phyloP scores from a whole-genome alignment of 768 basidiomycete genomes.

The Naganishia antarctica region DNA sequence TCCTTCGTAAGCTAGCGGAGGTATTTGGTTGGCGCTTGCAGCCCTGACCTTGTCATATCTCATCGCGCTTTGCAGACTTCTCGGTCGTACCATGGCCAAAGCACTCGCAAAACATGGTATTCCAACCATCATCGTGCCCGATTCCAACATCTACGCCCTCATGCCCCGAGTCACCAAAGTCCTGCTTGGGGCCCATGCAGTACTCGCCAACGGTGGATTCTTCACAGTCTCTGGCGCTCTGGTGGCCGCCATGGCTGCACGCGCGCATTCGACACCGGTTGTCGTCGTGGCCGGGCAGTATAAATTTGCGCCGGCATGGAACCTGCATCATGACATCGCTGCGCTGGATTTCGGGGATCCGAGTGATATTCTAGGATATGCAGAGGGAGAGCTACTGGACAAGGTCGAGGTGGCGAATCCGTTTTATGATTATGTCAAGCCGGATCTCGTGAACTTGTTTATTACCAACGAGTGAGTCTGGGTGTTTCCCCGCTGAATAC shows the following conservation, averaged over 20 bases:
- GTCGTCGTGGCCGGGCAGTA: slow-evolving; percentile 94
- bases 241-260: slow-evolving; percentile 77
- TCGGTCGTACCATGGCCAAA: slow-evolving; percentile 77
- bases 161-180: slow-evolving; percentile 98
- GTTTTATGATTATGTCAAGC: slow-evolving; percentile 92
- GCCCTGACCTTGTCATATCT: too few relatives aligned
- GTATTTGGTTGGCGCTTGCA: too few relatives aligned
- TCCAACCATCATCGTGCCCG: slow-evolving; percentile 93
- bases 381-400: slow-evolving; percentile 60
- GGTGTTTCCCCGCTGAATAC: too few relatives aligned
- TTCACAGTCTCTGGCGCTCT: slow-evolving; percentile 82
- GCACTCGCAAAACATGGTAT: slow-evolving; percentile 74
- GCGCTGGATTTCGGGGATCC: slow-evolving; percentile 48
- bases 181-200: slow-evolving; percentile 87
- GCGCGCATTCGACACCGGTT: slow-evolving; percentile 82
- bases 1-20: slow-evolving; percentile 70
- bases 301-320: slow-evolving; percentile 76
- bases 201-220: slow-evolving; percentile 94
- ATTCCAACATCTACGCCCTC: slow-evolving; percentile 89
- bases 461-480: slow-evolving; percentile 89
- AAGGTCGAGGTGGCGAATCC: slow-evolving; percentile 91
- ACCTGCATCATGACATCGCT: slow-evolving; percentile 45
- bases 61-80: slow-evolving; percentile 63
- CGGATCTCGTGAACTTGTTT: slow-evolving; percentile 85
- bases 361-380: slow-evolving; percentile 56